Evolutionary conservation across 345 rosid genomes (phyloP).

Genomic region (Eucalyptus pumila): DNA sequence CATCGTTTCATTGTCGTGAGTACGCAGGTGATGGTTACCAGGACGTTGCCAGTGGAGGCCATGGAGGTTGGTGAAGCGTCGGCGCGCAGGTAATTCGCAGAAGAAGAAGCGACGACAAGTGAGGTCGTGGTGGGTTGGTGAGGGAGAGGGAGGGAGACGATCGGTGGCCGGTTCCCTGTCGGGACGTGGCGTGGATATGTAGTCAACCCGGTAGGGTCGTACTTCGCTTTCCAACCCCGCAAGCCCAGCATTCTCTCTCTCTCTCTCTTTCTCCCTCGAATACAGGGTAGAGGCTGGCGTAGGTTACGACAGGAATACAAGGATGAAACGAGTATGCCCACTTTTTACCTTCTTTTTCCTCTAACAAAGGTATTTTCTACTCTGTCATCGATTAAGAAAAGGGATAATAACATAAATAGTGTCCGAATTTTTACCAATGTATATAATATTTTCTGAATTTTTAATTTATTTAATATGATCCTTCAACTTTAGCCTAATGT

Average conservation of each 20-base stretch:
- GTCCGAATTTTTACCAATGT: rapidly evolving
- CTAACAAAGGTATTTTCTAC: background rate
- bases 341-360: background rate
- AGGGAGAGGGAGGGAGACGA: background rate
- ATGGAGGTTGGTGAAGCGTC: background rate
- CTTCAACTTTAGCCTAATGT: rapidly evolving
- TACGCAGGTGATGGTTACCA: background rate
- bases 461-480: rapidly evolving
- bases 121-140: background rate
- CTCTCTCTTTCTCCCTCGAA: background rate
- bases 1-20: background rate
- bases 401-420: background rate
- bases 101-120: background rate
- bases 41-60: background rate
- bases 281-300: background rate
- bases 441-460: too few relatives aligned
- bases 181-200: background rate
- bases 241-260: background rate
- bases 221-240: background rate
- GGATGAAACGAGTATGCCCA: background rate
- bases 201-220: background rate
- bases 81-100: background rate
- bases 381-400: background rate
- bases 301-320: background rate
- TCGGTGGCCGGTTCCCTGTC: background rate